phyloP scores from a whole-genome alignment of 306 rosid species.

The Cicer chorassanicum region DNA sequence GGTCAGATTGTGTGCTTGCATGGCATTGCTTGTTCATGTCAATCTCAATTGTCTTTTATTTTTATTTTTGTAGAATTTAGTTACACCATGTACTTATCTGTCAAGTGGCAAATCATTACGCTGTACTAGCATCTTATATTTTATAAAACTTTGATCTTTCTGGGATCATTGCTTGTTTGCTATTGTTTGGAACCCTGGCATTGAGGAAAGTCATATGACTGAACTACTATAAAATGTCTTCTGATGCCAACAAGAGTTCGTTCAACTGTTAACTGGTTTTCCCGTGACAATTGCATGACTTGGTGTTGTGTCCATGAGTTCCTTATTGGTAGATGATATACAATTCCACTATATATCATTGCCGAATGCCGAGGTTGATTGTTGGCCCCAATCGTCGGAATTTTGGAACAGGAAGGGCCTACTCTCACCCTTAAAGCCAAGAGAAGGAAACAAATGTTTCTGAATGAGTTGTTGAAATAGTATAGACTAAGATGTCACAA shows the following conservation, averaged over 20 bases:
- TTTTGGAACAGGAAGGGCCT: constrained; percentile 1
- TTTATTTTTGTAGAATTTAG: background rate
- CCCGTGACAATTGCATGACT: constrained; percentile 11
- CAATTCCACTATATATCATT: background rate
- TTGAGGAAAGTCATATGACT: constrained; percentile 29
- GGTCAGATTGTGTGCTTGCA: constrained; percentile 28
- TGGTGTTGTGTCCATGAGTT: background rate
- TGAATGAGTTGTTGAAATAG: constrained; percentile 15
- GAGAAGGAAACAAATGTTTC: constrained; percentile 6
- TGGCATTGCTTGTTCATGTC: constrained; percentile 17
- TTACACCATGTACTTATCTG: background rate
- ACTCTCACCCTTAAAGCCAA: constrained; percentile 7
- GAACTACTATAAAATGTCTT: constrained; percentile 22
- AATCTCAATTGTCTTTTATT: no score
- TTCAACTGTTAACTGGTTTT: background rate
- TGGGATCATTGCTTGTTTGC: constrained; percentile 13
- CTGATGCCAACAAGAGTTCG: constrained; percentile 11
- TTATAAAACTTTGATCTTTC: constrained; percentile 28
- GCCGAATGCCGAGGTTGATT: background rate
- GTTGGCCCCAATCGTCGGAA: background rate
- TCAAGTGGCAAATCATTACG: constrained; percentile 24
- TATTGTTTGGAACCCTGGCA: constrained; percentile 33
- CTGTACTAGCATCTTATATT: constrained; percentile 23
- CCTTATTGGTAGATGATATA: background rate
- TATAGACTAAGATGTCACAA: background rate